Percentiles rank a stretch among this genome's conserved stretches.
phyloP scores from a whole-genome alignment of 352 stramenopile species.

The Lagenidium giganteum region DNA sequence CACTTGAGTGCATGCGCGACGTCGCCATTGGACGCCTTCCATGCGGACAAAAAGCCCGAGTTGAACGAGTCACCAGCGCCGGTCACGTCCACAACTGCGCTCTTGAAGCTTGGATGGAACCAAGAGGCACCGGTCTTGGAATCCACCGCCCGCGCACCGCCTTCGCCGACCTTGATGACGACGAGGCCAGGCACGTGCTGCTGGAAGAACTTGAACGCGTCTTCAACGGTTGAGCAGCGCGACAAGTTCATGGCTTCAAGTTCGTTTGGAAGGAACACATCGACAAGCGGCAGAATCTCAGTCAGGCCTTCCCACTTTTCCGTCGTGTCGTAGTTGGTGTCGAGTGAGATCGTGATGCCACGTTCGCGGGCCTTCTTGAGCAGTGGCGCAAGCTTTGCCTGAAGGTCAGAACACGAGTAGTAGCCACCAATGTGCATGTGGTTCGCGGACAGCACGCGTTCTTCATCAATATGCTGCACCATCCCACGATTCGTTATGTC shows the following conservation, averaged over 20 bases:
- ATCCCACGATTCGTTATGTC: not conserved
- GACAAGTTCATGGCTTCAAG: slow-evolving; percentile 73
- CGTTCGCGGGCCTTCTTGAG: slow-evolving; percentile 47
- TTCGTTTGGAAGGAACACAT: slow-evolving; percentile 84
- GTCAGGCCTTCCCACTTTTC: slow-evolving; percentile 62
- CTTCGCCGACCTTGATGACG: slow-evolving; percentile 67
- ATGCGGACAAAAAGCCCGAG: slow-evolving; percentile 65
- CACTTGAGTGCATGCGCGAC: slow-evolving; percentile 49
- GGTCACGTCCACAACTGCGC: slow-evolving; percentile 69
- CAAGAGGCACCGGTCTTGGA: slow-evolving; percentile 34
- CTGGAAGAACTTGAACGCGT: slow-evolving; percentile 46
- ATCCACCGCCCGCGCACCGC: slow-evolving; percentile 46
- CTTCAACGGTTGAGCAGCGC: slow-evolving; percentile 34
- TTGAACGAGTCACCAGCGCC: slow-evolving; percentile 86
- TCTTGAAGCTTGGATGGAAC: slow-evolving; percentile 44
- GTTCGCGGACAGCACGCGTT: slow-evolving; percentile 41
- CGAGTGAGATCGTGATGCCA: slow-evolving; percentile 71
- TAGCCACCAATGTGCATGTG: slow-evolving; percentile 84
- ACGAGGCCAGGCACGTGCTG: slow-evolving; percentile 36
- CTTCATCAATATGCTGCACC: slow-evolving; percentile 54
- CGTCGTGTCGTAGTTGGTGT: slow-evolving; percentile 81
- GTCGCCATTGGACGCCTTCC: slow-evolving; percentile 45
- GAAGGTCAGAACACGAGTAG: slow-evolving; percentile 67
- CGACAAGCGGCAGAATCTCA: slow-evolving; percentile 55
- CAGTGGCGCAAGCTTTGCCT: slow-evolving; percentile 50